Evolutionary conservation across 345 rosid genomes (phyloP), one percentile per base, ranked within the genome.

Genomic region (Syzygium aqueum): DNA sequence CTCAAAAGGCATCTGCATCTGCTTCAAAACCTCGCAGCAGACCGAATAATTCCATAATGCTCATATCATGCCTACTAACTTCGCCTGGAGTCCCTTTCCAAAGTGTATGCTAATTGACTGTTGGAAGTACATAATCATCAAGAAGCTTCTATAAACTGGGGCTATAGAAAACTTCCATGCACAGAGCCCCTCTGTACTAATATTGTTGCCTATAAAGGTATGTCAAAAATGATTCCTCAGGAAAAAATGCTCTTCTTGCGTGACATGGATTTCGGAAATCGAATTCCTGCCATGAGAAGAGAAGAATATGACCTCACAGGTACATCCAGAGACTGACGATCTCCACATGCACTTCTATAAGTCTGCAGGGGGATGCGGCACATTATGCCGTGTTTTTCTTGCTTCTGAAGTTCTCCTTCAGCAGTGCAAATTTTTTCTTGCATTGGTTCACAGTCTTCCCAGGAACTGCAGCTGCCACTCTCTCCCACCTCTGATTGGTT

Each of bases 381-480:
- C 25, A 52, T 89, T 93, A 94, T 57, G 50, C 90, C 6, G 90
- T 87, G 28, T 49, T 92, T 91, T 96, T 96, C 95, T 96, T 95
- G 95, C 67, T 97, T 90, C 98, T 93, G 86, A 98, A 94, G 90
- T 84, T 94, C 89, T 96, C 99, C 93, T 94, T 96, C 82, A 98
- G 92, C 88, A 85, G 88, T 46, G 98, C 92, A 87, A 96, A 93
- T 86, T 98, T 96, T 92, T 94, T 98, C 97, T 94, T 96, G 96
- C 99, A 98, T 67, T 96, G 99, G 88, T 91, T 94, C 90, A 95
- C 89, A 10, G 97, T 95, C 90, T 94, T 98, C 88, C 99, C 98
- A 30, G 99, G 99, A 88, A 98, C 98, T 28, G 99, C 98, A 59
- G 99, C 92, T 73, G 98, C 97, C 84, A 98, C 98, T 88, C 99